Base-by-base conservation (phyloP, 2,329 filamentous ascomycete genomes). In the Phialocephala sp. region DNA sequence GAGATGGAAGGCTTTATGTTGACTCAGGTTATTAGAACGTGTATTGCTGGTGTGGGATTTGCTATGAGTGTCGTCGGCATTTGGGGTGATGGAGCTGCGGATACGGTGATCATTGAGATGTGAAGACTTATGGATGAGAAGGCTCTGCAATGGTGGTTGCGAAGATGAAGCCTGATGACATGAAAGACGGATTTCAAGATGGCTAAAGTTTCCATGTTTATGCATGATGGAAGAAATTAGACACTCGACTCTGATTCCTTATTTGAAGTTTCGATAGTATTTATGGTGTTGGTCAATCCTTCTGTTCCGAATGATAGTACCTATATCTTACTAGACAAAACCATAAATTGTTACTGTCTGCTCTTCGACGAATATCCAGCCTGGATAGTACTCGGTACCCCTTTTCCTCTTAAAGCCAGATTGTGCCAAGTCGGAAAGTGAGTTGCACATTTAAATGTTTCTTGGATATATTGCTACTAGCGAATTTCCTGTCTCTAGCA, bases 61-160 rank as follows among this genome's bases (percentile, higher is more conserved):
- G 76, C 81, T 62, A 83, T 90, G 80, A 84, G 87, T 22, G 81
- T 90, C 20, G 78, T 90, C 41, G 88, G 88, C 18, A 85, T 90
- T 72, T 90, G 88, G 87, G 88, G 87, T 5, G 88, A 89, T 75
- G 86, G 87, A 32, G 80, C 79, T n/a, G 65, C 66, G 24, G 71
- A 72, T 37, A 54, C 72, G 39, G 67, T 75, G 14, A 64, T 74
- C 59, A 71, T 75, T 65, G 70, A 73, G 67, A 69, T 72, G 67
- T 74, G 62, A 73, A 37, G 45, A 37, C 32, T 22, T 47, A n/a
- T 3, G 27, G 6, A 32, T 32, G 27, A 32, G 27, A 32, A 41
- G 50, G 45, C 18, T 20, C 18, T 20, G 43, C 45, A 18, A 36
- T 27, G 18, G 24, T 60, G 43, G 35, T 41, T 58, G 11, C n/a